phyloP scores from a whole-genome alignment of 2,329 filamentous ascomycete genomes.

The Ophiostoma sp. region DNA sequence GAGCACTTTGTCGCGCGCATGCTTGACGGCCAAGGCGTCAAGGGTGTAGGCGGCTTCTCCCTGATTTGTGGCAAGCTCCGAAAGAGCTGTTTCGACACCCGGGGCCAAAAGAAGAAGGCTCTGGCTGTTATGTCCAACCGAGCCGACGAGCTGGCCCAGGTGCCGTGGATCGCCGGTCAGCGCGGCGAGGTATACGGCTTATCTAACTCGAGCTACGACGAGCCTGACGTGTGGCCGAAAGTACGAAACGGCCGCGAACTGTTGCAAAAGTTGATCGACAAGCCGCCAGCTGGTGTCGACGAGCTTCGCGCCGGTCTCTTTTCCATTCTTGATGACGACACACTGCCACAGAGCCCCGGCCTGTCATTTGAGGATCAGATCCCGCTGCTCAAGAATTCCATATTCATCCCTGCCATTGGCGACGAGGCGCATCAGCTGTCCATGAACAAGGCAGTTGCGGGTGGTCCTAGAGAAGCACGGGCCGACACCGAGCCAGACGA shows the following conservation, averaged over 20 bases:
- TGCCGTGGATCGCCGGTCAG: constrained; percentile 52
- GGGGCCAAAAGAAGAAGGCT: constrained; percentile 31
- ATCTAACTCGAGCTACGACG: constrained; percentile 56
- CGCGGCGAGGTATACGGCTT: constrained; percentile 51
- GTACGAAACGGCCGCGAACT: constrained; percentile 48
- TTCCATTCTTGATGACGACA: constrained; percentile 51
- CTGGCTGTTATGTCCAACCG: constrained; percentile 60
- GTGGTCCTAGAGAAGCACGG: constrained; percentile 32
- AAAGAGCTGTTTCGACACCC: constrained; percentile 28
- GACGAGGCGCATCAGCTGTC: constrained; percentile 35
- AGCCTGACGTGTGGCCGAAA: constrained; percentile 56
- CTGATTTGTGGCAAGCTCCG: constrained; percentile 59
- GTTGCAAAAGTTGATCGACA: constrained; percentile 40
- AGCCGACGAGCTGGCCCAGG: constrained; percentile 46
- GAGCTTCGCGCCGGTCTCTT: constrained; percentile 49
- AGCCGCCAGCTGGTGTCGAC: constrained; percentile 40
- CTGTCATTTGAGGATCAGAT: constrained; percentile 51
- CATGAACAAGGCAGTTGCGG: constrained; percentile 18
- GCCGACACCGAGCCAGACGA: constrained; percentile 35
- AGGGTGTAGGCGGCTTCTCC: constrained; percentile 61
- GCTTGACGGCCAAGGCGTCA: constrained; percentile 48
- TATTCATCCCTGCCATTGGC: constrained; percentile 57
- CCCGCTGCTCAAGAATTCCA: constrained; percentile 50
- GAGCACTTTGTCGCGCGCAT: constrained; percentile 48
- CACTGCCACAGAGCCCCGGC: constrained; percentile 41